Evolutionary conservation across 1,284 basidiomycete genomes (phyloP), one percentile per base, ranked within the genome.

Genomic region (Naganishia sp.): DNA sequence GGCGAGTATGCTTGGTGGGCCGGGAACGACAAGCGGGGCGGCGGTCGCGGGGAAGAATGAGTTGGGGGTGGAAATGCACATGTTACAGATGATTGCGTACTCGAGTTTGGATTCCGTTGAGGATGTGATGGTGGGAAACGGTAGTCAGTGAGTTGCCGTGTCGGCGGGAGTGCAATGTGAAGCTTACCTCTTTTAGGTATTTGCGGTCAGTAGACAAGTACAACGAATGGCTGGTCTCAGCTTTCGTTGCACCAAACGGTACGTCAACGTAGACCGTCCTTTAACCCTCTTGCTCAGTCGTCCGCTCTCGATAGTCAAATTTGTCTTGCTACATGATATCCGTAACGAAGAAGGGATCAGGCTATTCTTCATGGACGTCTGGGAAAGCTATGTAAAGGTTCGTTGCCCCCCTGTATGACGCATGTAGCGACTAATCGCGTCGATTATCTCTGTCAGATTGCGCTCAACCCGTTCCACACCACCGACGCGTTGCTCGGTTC

Each of bases 301-400:
- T 2, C 9, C 3, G 9, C 15, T 33, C 15, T 28, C 36, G n/a
- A 50, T 57, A 79, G 77, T 77, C 68, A 95, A 95, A 80, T 89
- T 97, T 76, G 83, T 97, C 64, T 81, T 97, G 68, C 81, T 97
- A 67, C 94, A 96, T 79, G 94, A 97, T 78, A 84, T 85, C 21
- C 94, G 92, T 84, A 96, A 95, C 81, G 94, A 97, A 80, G 94
- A 97, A 63, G 93, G 93, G 6, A 95, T 97, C 78, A 85, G 88
- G 68, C 78, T 84, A 61, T 97, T 97, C 83, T 90, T 97, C 75
- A 86, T 86, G 74, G 94, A 96, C 28, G 87, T 94, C 33, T 97
- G 94, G 94, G 94, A 97, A 83, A 75, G 89, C 72, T 96, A 94
- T 80, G 86, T 94, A 50, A 96, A 96, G 87, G 93, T 93, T 39